Evolutionary conservation across 139 green algal species (phyloP).

Genomic region (Auxenochlorella protothecoides): DNA sequence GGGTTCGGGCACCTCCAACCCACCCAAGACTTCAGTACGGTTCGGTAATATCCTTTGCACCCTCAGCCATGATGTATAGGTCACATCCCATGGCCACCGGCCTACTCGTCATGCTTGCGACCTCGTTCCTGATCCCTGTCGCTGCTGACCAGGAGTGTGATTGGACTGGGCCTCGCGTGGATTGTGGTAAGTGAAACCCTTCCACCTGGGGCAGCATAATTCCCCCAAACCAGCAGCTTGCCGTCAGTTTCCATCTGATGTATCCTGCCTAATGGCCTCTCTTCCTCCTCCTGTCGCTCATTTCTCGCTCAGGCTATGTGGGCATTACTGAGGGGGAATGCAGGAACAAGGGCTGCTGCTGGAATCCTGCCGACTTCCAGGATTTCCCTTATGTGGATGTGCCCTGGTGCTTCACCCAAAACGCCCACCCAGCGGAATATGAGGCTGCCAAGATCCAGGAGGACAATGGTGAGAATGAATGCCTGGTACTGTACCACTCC

Average conservation of each 20-base stretch:
- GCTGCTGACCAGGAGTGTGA: background rate
- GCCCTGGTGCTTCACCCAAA: constrained; percentile 40
- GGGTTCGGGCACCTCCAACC: too few relatives aligned
- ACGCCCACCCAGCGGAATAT: constrained; percentile 21
- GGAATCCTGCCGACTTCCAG: constrained; percentile 11
- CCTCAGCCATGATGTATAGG: too few relatives aligned
- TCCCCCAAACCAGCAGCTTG: background rate
- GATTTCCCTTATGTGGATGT: constrained; percentile 4
- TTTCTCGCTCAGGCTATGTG: constrained; percentile 21
- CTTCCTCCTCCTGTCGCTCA: background rate
- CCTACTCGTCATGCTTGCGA: background rate
- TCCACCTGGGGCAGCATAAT: background rate
- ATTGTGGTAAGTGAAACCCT: constrained; percentile 6
- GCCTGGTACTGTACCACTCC: too few relatives aligned
- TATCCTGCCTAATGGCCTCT: background rate
- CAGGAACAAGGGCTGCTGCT: constrained; percentile 35
- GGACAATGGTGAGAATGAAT: background rate
- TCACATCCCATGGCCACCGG: background rate
- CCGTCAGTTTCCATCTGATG: background rate
- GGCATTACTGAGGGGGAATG: constrained; percentile 34
- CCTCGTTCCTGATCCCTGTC: background rate
- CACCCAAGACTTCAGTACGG: background rate
- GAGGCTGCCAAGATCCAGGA: background rate
- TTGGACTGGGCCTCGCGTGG: constrained; percentile 5
- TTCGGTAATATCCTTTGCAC: background rate